Evolutionary conservation across 805 yeast species (phyloP).

Genomic region (Cyberlindnera lachancei): DNA sequence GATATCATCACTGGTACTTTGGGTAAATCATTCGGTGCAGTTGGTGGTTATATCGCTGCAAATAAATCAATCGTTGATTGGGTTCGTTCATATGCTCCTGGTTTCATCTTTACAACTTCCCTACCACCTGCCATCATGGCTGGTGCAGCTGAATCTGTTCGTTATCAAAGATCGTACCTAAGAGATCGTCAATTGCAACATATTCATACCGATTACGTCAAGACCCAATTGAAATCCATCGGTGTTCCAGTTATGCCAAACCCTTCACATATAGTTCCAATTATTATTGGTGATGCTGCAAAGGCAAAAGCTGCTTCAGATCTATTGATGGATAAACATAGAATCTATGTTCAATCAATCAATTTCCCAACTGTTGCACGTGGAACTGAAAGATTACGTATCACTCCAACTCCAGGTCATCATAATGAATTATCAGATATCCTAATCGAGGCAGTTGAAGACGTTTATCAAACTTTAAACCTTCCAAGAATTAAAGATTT

Average conservation of each 20-base stretch:
- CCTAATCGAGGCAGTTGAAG: conserved; percentile 71
- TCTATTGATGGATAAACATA: conserved; percentile 71
- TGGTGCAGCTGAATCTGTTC: conserved; percentile 82
- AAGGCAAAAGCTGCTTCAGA: conserved; percentile 91
- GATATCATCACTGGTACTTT: conserved; percentile 97
- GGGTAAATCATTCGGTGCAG: conserved; percentile 95
- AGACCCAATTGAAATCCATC: conserved; percentile 52
- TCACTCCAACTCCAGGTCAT: conserved; percentile 99
- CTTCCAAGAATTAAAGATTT: conserved; percentile 74
- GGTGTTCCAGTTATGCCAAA: conserved; percentile 97
- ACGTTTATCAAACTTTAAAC: conserved; percentile 66
- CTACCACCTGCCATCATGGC: conserved; percentile 98
- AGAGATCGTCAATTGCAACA: conserved; percentile 81
- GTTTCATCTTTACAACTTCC: conserved; percentile 94
- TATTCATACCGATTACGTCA: conserved; percentile 76
- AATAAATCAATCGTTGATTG: conserved; percentile 79
- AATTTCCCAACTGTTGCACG: conserved; percentile 96
- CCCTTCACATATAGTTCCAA: conserved; percentile 96
- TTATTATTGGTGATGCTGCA: conserved; percentile 89
- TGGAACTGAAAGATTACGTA: conserved; percentile 92
- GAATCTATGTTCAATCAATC: conserved; percentile 94
- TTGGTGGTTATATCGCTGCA: conserved; percentile 97
- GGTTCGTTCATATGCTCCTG: conserved; percentile 95
- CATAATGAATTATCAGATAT: conserved; percentile 66
- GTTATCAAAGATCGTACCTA: conserved; percentile 72